These are phyloP conservation scores for Colletotrichum cuscutae DNA, from an alignment of 2,329 filamentous ascomycete genomes.

Conservation along the genomic window DNA sequence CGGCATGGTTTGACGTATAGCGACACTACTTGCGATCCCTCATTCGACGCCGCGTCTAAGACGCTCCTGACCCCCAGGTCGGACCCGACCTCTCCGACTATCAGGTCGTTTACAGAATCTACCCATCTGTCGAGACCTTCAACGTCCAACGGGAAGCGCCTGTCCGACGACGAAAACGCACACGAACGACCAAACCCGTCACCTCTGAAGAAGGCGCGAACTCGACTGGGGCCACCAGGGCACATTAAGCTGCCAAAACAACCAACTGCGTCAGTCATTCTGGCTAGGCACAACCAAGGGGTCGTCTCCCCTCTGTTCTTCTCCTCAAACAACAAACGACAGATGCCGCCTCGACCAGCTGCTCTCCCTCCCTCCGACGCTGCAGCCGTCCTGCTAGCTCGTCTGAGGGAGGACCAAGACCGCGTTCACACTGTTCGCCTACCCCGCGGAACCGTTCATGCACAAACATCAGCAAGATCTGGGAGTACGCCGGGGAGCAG, in stretches of 20 bases:
- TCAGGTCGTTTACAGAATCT: slow-evolving; percentile 16
- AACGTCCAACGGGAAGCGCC: slow-evolving; percentile 41
- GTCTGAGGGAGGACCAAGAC: slow-evolving; percentile 56
- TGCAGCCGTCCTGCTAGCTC: slow-evolving; percentile 58
- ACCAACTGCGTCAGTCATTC: slow-evolving; percentile 37
- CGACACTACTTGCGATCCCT: slow-evolving; percentile 36
- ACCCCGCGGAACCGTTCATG: slow-evolving; percentile 62
- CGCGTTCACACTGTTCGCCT: slow-evolving; percentile 65
- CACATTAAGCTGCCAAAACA: slow-evolving; percentile 52
- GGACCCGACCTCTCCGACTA: slow-evolving; percentile 20
- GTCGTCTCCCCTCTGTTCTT: slow-evolving; percentile 65
- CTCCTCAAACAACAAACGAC: slow-evolving; percentile 52
- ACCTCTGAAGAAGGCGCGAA: slow-evolving; percentile 58
- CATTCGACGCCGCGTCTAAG: slow-evolving; percentile 27
- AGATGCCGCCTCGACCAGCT: slow-evolving; percentile 48
- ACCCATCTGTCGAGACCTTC: slow-evolving; percentile 26
- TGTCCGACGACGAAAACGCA: slow-evolving; percentile 39
- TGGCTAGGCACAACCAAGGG: slow-evolving; percentile 44
- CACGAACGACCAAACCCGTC: slow-evolving; percentile 35
- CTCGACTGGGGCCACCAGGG: slow-evolving; percentile 56
- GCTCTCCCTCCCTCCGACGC: slow-evolving; percentile 53
- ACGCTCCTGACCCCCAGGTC: slow-evolving; percentile 23
- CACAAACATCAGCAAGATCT: slow-evolving; percentile 56
- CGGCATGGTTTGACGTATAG: slow-evolving; percentile 45
- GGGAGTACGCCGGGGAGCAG: slow-evolving; percentile 64